These are phyloP conservation scores for Sugiyamaella mastotermitis DNA, from an alignment of 805 yeast genomes.

Conservation along the genomic window DNA sequence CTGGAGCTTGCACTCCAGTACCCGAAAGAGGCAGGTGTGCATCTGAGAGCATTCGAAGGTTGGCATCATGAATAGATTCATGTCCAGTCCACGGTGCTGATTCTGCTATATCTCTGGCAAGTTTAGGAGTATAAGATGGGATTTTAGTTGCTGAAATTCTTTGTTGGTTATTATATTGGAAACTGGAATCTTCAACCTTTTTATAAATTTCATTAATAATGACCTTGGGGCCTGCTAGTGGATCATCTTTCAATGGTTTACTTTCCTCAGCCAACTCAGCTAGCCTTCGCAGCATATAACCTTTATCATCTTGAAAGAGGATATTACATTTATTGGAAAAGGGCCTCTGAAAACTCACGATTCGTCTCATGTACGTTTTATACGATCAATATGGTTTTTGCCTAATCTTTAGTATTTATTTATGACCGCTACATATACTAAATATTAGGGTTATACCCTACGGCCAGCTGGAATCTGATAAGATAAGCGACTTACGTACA, in stretches of 20 bases:
- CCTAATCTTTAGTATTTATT: no score
- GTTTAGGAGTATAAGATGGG: constrained; percentile 41
- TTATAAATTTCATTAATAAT: constrained; percentile 10
- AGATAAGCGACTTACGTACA: no score
- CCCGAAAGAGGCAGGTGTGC: constrained; percentile 35
- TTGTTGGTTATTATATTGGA: constrained; percentile 35
- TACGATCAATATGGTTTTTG: no score
- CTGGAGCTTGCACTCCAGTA: constrained; percentile 7
- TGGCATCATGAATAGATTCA: constrained; percentile 42
- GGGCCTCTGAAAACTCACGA: no score
- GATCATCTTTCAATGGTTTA: constrained; percentile 30
- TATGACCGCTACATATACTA: no score
- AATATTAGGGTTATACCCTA: no score
- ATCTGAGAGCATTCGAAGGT: constrained; percentile 52
- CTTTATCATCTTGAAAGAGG: constrained; percentile 13
- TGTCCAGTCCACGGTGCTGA: constrained; percentile 55
- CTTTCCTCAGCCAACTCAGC: constrained; percentile 41
- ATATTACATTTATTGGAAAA: no score
- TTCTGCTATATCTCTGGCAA: constrained; percentile 43
- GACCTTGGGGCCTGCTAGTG: constrained; percentile 27
- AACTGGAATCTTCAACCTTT: constrained; percentile 27
- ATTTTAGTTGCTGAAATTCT: constrained; percentile 38
- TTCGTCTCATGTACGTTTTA: no score
- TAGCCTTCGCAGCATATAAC: constrained; percentile 33
- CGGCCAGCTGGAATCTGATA: no score